phyloP scores from a whole-genome alignment of 2,329 filamentous ascomycete genomes.

The Cordyceps militaris region DNA sequence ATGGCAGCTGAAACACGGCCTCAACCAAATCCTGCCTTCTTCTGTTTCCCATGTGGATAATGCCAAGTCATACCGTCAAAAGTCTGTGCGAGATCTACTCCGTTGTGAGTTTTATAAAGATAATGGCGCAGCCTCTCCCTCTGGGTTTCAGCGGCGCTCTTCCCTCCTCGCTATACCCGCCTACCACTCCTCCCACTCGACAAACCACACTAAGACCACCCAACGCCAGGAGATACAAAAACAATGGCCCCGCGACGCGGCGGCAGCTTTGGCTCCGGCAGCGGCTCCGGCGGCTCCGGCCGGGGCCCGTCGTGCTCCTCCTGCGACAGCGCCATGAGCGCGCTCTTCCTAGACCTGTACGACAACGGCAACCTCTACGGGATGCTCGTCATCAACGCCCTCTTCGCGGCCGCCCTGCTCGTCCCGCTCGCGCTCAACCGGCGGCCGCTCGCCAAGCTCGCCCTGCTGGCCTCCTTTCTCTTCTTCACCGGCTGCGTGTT shows the following conservation, averaged over 20 bases:
- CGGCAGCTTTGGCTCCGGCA: neutral
- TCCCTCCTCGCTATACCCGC: neutral
- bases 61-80: too few species aligned
- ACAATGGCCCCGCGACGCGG: conserved; percentile 3
- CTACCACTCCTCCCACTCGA: too few species aligned
- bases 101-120: too few species aligned
- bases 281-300: neutral
- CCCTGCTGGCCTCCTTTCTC: neutral
- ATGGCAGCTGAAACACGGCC: neutral
- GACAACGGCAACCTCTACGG: neutral
- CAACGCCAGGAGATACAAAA: neutral
- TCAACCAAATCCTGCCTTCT: neutral
- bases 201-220: neutral
- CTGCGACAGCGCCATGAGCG: neutral
- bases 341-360: neutral
- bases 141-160: too few species aligned
- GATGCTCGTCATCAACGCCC: neutral
- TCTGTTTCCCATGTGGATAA: neutral
- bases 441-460: neutral
- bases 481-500: neutral
- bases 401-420: neutral
- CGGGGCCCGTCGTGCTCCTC: neutral
- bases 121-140: too few species aligned
- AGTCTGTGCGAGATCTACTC: too few species aligned
- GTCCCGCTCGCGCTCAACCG: neutral